A percentile compares a stretch with the other conserved stretches of the same genome.
Evolutionary conservation across 1,139 yeast species (phyloP).

Genomic region (Hanseniaspora gamundiae): DNA sequence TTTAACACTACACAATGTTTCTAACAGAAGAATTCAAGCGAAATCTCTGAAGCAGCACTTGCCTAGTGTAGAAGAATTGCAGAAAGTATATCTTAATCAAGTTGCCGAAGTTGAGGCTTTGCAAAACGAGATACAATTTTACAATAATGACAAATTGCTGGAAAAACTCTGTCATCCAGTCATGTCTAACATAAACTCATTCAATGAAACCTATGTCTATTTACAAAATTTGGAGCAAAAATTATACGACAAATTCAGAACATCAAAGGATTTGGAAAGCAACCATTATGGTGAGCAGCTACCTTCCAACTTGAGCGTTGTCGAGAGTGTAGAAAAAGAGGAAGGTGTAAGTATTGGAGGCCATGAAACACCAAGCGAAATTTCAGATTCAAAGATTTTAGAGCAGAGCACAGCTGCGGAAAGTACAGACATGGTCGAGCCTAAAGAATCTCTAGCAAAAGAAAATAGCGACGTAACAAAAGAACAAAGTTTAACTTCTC

Average conservation of each 20-base stretch:
- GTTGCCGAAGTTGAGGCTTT: not conserved
- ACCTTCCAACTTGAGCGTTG: too few relatives aligned
- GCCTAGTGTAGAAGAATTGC: not conserved
- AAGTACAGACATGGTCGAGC: too few relatives aligned
- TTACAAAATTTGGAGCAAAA: not conserved
- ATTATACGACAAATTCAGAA: not conserved
- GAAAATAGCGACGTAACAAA: too few relatives aligned
- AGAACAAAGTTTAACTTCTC: too few relatives aligned
- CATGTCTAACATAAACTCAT: not conserved
- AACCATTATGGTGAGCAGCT: too few relatives aligned
- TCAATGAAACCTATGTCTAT: not conserved
- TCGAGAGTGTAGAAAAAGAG: too few relatives aligned
- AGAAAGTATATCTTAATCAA: not conserved
- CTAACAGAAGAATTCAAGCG: conserved; percentile 1
- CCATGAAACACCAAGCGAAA: too few relatives aligned
- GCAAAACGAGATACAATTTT: not conserved
- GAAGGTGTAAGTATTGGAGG: too few relatives aligned
- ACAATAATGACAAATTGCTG: not conserved
- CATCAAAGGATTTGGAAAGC: not conserved
- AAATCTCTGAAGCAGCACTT: not conserved
- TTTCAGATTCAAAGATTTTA: too few relatives aligned
- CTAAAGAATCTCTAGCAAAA: too few relatives aligned
- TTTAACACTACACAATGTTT: not conserved
- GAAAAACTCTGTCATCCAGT: not conserved
- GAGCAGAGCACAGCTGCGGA: too few relatives aligned